Base-by-base conservation (phyloP, 2,329 filamentous ascomycete species). In the Akanthomyces uredinophilus region DNA sequence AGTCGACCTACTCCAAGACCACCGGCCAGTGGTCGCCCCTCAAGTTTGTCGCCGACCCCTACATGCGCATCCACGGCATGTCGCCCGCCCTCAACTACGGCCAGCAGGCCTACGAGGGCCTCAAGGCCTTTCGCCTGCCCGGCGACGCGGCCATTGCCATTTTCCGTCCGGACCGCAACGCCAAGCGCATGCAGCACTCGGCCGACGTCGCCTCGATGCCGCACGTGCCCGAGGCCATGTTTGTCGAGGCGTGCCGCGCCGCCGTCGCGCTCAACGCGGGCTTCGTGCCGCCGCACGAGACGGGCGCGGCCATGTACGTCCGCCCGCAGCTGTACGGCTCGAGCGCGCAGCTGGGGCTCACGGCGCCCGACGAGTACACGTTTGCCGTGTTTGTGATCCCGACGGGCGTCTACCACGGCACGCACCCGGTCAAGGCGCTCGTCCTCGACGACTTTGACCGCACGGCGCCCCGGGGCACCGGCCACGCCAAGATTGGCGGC, bases 91-190 rank as follows among this genome's bases (percentile, higher is more conserved):
- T 98, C 67, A 99, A 99, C 83, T 99, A 99, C 75, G 92, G 94
- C 63, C 92, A 96, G 73, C 95, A 98, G 79, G 94, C 92, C 70
- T 99, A 96, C 81, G 95, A 99, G 75, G 95, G 95, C n/a, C 87
- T 98, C 74, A 98, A 98, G 77, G 93, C 94, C 61, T 97, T 97
- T 83, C 92, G 94, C 65, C 81, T 83, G 2, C 90, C 92, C 20
- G 79, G 83, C 63, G 85, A 89, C 81, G 32, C 81, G 43, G 20
- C 64, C 64, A 93, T 98, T 78, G 86, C 87, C 73, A 85, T 98
- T 74, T 98, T 98, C 85, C 89, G 94, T 5, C 91, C 94, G 0
- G 83, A 88, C 70, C 87, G 88, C 72, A 98, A 98, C 74, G 95
- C 93, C 43, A 76, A 79, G 47, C 91, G 94, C 64, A 86, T 98